phyloP scores from a whole-genome alignment of 768 basidiomycete genomes.

The Dioszegia crocea region DNA sequence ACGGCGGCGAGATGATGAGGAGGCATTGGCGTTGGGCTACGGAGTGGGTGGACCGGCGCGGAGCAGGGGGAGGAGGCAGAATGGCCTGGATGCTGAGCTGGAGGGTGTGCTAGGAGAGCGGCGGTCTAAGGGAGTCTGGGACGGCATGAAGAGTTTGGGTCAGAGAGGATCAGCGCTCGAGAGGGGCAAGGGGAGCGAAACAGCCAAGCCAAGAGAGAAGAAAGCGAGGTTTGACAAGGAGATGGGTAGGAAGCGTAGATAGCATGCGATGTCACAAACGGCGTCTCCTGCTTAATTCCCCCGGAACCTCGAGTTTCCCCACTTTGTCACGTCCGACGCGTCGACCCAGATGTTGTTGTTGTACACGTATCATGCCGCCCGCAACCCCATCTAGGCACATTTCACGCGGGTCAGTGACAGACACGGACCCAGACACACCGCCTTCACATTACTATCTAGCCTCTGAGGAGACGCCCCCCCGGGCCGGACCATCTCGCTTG shows the following conservation, averaged over 20 bases:
- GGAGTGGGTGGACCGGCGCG: slow-evolving; percentile 43
- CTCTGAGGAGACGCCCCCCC: slow-evolving; percentile 7
- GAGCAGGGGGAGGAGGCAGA: slow-evolving; percentile 38
- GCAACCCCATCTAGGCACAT: background rate
- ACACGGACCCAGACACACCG: slow-evolving; percentile 7
- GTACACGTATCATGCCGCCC: background rate
- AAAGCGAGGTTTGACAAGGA: slow-evolving; percentile 39
- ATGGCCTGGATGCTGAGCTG: slow-evolving; percentile 48
- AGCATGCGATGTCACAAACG: background rate
- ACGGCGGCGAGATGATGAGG: slow-evolving; percentile 72
- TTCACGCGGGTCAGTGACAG: background rate
- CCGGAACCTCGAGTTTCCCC: too few relatives aligned
- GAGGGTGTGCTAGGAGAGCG: slow-evolving; percentile 49
- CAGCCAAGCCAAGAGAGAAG: slow-evolving; percentile 15
- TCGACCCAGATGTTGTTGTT: background rate
- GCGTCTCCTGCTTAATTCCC: background rate
- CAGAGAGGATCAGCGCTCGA: slow-evolving; percentile 19
- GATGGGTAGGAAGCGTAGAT: background rate
- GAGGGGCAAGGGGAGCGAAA: slow-evolving; percentile 11
- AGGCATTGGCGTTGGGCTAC: slow-evolving; percentile 73
- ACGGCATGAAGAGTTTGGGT: slow-evolving; percentile 36
- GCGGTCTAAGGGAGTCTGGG: slow-evolving; percentile 44
- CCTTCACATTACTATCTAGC: slow-evolving; percentile 10
- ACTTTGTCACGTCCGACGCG: too few relatives aligned
- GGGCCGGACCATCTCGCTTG: background rate